Base-by-base conservation (phyloP, 805 yeast genomes). In the Candida hispaniensis region DNA sequence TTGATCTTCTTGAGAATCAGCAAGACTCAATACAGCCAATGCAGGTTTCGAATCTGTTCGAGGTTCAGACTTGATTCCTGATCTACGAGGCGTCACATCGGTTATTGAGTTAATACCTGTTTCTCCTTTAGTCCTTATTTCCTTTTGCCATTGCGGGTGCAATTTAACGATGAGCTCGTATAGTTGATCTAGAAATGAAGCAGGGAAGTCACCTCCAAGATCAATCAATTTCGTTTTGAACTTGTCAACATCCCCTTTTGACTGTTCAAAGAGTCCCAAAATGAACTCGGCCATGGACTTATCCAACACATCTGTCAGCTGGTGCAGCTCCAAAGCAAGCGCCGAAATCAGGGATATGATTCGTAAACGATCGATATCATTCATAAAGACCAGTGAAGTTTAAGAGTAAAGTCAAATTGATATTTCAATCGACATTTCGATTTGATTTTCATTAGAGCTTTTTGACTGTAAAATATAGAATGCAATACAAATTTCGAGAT, bases 211-310 rank as follows among this genome's bases (percentile, higher is more conserved):
- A 21, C 67, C 67, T 4, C 70, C 73, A 38, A 61, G 52, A 10
- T 60, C 67, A 4, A 50, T 47, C 14, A 72, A 48, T 4, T 54
- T 56, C 10, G 44, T 27, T 13, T 50, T 49, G 44, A 73, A 68
- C 8, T 57, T 59, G 5, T 46, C 45, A 1, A 51, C 19, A 23
- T 30, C 39, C 11, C 55, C 50, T 3, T 41, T 18, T 2, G 67
- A 54, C 14, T 45, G 38, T 2, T 44, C 43, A 41, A 58, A 58
- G 6, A 72, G 45, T 39, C 61, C 59, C 9, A 62, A 39, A 4
- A 73, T 52, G 45, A 64, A 69, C 40, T 66, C 69, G 1, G 72
- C 66, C 14, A 69, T 56, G 5, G 60, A 54, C 21, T 50, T 53
- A 39, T 71, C 75, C 21, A 59, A 55, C 3, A 59, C 49, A 6